These are phyloP conservation scores for Arthromyces matolae DNA, from an alignment of 768 basidiomycete species.

Conservation along the genomic window DNA sequence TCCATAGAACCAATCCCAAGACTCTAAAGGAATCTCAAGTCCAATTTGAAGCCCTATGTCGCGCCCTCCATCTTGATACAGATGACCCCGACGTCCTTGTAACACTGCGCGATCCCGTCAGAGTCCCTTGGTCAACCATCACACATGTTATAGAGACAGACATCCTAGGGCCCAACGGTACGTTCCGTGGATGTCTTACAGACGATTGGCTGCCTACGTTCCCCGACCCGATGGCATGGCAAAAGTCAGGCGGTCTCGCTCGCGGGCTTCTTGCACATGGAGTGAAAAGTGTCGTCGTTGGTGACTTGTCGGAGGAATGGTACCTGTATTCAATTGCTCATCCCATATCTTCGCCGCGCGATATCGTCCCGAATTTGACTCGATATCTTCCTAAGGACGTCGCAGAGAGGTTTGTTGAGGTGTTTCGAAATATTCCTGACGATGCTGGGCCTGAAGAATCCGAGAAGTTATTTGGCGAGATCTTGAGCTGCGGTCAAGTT, in stretches of 20 bases:
- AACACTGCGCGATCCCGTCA: slow-evolving; percentile 45
- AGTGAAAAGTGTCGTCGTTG: slow-evolving; percentile 58
- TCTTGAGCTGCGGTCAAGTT: slow-evolving; percentile 61
- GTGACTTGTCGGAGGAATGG: slow-evolving; percentile 74
- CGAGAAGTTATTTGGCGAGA: slow-evolving; percentile 50
- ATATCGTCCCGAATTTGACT: slow-evolving; percentile 54
- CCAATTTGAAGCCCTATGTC: slow-evolving; percentile 64
- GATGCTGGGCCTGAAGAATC: slow-evolving; percentile 41
- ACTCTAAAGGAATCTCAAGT: slow-evolving; percentile 52
- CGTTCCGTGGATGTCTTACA: slow-evolving; percentile 66
- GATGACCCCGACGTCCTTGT: slow-evolving; percentile 43
- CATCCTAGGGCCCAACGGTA: slow-evolving; percentile 51
- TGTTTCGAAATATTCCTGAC: slow-evolving; percentile 39
- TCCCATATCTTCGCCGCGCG: slow-evolving; percentile 43
- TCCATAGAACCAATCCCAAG: slow-evolving; percentile 50
- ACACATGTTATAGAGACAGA: slow-evolving; percentile 58
- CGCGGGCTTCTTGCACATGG: slow-evolving; percentile 51
- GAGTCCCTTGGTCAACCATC: slow-evolving; percentile 47
- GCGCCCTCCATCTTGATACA: slow-evolving; percentile 53
- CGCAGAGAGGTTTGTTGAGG: slow-evolving; percentile 40
- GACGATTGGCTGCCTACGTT: slow-evolving; percentile 51
- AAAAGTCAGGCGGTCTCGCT: slow-evolving; percentile 58
- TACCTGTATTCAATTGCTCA: slow-evolving; percentile 73
- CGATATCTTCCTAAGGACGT: slow-evolving; percentile 56
- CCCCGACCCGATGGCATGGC: slow-evolving; percentile 65